These are phyloP conservation scores for Triadica sebifera DNA, from an alignment of 345 rosid genomes.

Conservation along the genomic window DNA sequence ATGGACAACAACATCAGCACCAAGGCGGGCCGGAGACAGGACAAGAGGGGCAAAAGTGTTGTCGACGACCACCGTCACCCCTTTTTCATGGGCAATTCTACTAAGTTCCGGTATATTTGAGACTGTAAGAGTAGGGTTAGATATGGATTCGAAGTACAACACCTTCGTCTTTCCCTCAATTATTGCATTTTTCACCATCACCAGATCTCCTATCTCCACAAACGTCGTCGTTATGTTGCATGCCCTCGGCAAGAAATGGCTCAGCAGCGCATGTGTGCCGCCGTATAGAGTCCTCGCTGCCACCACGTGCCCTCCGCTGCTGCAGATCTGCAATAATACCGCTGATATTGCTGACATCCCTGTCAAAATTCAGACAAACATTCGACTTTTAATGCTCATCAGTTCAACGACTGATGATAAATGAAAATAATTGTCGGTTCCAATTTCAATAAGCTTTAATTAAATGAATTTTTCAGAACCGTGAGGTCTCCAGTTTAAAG, in stretches of 20 bases:
- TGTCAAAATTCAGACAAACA: constrained; percentile 16
- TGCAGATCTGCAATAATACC: constrained; percentile 82
- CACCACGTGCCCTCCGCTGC: constrained; percentile 95
- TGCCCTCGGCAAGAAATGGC: constrained; percentile 76
- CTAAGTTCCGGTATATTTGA: constrained; percentile 80
- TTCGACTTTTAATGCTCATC: not conserved
- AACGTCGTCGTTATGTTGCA: constrained; percentile 86
- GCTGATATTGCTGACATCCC: constrained; percentile 97
- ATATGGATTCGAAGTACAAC: constrained; percentile 77
- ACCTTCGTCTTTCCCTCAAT: constrained; percentile 67
- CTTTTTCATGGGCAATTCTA: constrained; percentile 75
- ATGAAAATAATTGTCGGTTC: no score
- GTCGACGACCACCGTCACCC: constrained; percentile 76
- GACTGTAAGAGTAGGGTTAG: constrained; percentile 79
- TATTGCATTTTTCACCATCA: constrained; percentile 55
- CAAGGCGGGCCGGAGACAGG: constrained; percentile 84
- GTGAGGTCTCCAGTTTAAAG: no score
- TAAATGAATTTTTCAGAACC: no score
- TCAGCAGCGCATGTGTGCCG: constrained; percentile 85
- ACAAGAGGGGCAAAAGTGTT: constrained; percentile 94
- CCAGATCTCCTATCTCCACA: constrained; percentile 62
- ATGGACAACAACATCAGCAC: constrained; percentile 91
- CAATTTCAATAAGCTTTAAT: no score
- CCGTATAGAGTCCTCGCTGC: constrained; percentile 78
- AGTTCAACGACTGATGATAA: no score